Conservation (phyloP, 208 protist genomes). For the Phytomonas serpens region DNA sequence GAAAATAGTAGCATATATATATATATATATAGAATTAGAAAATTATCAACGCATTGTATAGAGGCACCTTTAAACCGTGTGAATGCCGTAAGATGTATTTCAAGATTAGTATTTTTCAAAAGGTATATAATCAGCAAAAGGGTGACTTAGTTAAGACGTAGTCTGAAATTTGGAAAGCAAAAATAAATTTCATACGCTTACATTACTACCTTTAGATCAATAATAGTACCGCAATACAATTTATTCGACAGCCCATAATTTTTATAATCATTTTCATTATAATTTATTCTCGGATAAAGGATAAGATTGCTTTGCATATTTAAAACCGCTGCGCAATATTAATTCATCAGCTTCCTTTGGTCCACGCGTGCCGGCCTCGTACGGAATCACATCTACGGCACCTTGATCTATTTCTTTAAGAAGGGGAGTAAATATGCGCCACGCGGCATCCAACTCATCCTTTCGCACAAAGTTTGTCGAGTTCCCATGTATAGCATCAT, state of each 20-base stretch:
- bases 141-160: background rate
- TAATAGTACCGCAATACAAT: background rate
- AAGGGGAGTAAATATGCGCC: slow-evolving; percentile 89
- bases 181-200: background rate
- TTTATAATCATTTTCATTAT: slow-evolving; percentile 12
- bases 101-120: background rate
- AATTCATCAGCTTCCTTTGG: slow-evolving; percentile 72
- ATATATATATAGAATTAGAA: background rate
- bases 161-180: background rate
- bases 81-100: background rate
- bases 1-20: background rate
- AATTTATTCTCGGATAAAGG: slow-evolving; percentile 43
- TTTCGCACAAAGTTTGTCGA: slow-evolving; percentile 88
- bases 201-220: background rate
- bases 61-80: background rate
- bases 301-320: slow-evolving; percentile 37
- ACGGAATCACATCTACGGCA: slow-evolving; percentile 47
- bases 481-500: slow-evolving; percentile 76
- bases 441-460: slow-evolving; percentile 88
- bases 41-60: background rate
- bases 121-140: background rate
- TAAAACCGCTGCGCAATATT: slow-evolving; percentile 47
- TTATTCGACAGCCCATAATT: background rate
- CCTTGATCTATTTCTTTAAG: slow-evolving; percentile 81
- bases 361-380: slow-evolving; percentile 76